Base-by-base conservation (phyloP, 495 filamentous ascomycete species). In the Pyrenula aspistea region DNA sequence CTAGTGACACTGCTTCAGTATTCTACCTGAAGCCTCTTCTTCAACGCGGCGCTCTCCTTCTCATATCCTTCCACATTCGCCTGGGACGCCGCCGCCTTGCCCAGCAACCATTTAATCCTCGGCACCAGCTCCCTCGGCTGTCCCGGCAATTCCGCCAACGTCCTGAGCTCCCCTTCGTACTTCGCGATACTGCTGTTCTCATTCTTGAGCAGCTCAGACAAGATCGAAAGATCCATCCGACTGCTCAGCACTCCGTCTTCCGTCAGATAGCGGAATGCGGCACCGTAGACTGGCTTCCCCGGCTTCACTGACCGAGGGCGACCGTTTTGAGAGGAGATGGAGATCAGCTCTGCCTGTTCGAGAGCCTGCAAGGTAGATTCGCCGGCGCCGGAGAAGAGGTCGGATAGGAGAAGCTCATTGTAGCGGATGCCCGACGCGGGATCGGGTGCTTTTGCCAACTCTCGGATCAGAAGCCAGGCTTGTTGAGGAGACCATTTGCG, bases 311-410 rank as follows among this genome's bases (percentile, higher is more conserved):
- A 73, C 24, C 80, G 76, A 1, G 93, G 93, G 2, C 88, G 87
- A 4, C 92, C 92, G 57, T 86, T 81, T 11, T 62, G 66, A 2
- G 81, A 81, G n/a, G 79, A 74, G 56, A 98, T 79, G 19, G 83
- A 79, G 67, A 98, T 90, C 24, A 98, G 82, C 67, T 96, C 94
- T 0, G 87, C 83, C 67, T 91, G 88, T 59, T 91, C 86, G 8
- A 98, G 81, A 1, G 83, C 83, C 57, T 87, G 86, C 2, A 98
- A 74, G 0, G 83, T 85, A 2, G 76, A 65, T 62, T 95, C 91
- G 56, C 84, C 83, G 1, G 81, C 73, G 1, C 63, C 59, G 55
- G 77, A 79, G 73, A 91, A 95, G 0, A 89, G 77, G 61, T 86
- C 82, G 12, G 81, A 78, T 1, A 95, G 76, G 1, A 96, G 72